These are phyloP conservation scores for Nicotiana knightiana DNA, from an alignment of 257 asterid genomes.

Conservation along the genomic window DNA sequence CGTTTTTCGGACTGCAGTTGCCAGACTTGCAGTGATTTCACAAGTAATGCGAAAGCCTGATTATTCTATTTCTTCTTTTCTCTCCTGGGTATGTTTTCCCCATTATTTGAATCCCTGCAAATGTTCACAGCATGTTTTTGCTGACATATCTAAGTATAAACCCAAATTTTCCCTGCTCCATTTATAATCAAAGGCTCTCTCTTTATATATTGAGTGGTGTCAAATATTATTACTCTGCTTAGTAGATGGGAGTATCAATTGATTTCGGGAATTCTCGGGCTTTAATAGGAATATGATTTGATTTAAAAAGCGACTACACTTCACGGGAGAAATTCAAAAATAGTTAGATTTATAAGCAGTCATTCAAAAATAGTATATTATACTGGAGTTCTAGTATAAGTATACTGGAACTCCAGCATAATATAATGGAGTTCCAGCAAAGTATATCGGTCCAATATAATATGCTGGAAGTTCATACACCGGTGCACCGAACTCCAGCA, in stretches of 20 bases:
- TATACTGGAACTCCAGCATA: too few relatives aligned
- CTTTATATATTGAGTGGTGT: background rate
- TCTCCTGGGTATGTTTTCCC: background rate
- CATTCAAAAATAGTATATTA: too few relatives aligned
- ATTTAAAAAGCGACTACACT: background rate
- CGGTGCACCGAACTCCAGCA: too few relatives aligned
- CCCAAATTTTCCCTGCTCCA: background rate
- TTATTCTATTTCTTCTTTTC: background rate
- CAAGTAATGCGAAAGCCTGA: conserved; percentile 32
- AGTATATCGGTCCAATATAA: too few relatives aligned
- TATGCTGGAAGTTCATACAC: too few relatives aligned
- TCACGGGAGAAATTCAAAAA: too few relatives aligned
- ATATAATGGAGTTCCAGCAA: too few relatives aligned
- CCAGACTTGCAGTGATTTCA: conserved; percentile 54
- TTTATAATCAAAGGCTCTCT: background rate
- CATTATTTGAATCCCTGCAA: background rate
- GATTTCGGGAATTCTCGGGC: background rate
- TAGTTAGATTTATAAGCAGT: too few relatives aligned
- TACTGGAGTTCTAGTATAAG: too few relatives aligned
- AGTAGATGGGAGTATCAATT: too few relatives aligned
- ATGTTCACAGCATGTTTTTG: background rate
- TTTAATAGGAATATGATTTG: background rate
- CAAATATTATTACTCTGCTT: too few relatives aligned
- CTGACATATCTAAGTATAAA: background rate
- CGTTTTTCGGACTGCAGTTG: conserved; percentile 47